Evolutionary conservation across 148 eudicot species (phyloP), one percentile per base, ranked within the genome.

Genomic region (Vaccinium vitisidaea): DNA sequence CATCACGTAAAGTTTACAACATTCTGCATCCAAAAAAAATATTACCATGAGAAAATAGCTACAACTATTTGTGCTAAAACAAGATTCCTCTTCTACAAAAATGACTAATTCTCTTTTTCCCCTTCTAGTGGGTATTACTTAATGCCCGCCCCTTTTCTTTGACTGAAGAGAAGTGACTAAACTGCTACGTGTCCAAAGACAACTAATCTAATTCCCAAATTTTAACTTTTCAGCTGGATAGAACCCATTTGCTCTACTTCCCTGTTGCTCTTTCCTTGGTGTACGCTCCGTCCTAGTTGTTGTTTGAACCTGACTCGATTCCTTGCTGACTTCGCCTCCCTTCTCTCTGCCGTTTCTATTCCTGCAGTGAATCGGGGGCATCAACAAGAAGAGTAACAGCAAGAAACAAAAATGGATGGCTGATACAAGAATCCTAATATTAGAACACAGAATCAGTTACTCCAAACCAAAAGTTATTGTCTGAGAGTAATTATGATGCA

Each of bases 191-290:
- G 27, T 53, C 16, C 1, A 52, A 27, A 53, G 19, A 56, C 15
- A 80, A 58, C 71, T 61, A 58, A 43, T 83, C 87, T 90, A 90
- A 49, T 75, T 65, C 46, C 87, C 88, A 70, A 91, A 75, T 14
- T 76, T 83, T 59, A 91, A 89, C 85, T 88, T 89, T 83, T 86
- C 90, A 81, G 88, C 86, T 82, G 93, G 93, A 85, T 91, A 88
- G 69, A 88, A 84, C 86, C 90, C 80, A 77, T 86, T 84, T 63
- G 84, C 43, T 59, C 77, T 84, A 54, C 84, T 86, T 80, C 84
- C 82, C 80, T 91, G 86, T 74, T 73, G 83, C 76, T 49, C 84
- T 50, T 86, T 65, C 56, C 50, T 52, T 30, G 86, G 50, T 8
- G 71, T 12, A 55, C 69, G 74, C 85, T 75, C 73, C 46, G 58